phyloP scores from a whole-genome alignment of 2,329 filamentous ascomycete genomes.

The Cladosporium sp. region DNA sequence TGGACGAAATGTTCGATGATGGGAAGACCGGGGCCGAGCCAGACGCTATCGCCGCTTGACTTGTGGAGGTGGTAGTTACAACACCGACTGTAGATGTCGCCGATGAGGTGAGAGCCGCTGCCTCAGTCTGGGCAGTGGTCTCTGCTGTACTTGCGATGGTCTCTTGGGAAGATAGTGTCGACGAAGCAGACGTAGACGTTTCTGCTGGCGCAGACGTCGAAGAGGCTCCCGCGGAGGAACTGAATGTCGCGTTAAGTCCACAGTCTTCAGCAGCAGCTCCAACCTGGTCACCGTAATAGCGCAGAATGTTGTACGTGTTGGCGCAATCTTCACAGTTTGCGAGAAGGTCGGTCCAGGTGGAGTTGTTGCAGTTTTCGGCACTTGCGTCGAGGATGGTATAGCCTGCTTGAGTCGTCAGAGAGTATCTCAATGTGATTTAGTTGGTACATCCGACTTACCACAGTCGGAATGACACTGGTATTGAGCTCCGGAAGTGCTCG shows the following conservation, averaged over 20 bases:
- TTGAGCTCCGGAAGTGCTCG: slow-evolving; percentile 23
- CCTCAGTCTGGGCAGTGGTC: neutral
- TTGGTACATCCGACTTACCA: slow-evolving; percentile 28
- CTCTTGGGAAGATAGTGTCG: neutral
- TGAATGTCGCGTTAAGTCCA: slow-evolving; percentile 25
- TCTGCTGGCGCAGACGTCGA: neutral
- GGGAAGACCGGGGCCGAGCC: neutral
- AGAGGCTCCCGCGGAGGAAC: slow-evolving; percentile 4
- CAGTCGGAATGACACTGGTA: slow-evolving; percentile 40
- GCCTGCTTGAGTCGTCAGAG: slow-evolving; percentile 22
- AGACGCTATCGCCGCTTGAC: neutral
- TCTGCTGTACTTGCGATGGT: neutral
- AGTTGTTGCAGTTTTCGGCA: slow-evolving; percentile 31
- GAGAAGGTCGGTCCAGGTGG: slow-evolving; percentile 33
- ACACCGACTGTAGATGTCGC: neutral
- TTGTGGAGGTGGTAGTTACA: neutral
- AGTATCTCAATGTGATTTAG: neutral
- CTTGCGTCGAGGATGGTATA: slow-evolving; percentile 31
- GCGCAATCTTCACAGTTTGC: slow-evolving; percentile 46
- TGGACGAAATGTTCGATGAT: neutral
- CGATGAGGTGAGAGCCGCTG: neutral
- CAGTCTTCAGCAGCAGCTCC: slow-evolving; percentile 41
- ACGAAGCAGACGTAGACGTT: neutral
- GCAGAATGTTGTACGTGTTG: slow-evolving; percentile 46
- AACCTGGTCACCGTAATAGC: slow-evolving; percentile 45